Conservation (phyloP, 495 filamentous ascomycete genomes). For the Aspergillus bridgeri region DNA sequence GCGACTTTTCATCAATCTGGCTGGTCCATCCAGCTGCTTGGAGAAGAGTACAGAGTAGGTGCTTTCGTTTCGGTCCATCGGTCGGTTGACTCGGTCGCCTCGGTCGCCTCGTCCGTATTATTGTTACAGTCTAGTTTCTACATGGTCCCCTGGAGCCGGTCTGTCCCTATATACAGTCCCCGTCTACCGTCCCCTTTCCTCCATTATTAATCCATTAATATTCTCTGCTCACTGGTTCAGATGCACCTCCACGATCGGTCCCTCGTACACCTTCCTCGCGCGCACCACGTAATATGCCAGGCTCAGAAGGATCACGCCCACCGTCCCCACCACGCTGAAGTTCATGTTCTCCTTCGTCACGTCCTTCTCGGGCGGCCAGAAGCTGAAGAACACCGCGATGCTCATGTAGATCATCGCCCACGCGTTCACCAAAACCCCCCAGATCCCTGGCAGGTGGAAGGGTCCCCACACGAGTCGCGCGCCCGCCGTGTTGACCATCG, state of each 20-base stretch:
- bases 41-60: slow-evolving; percentile 38
- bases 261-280: slow-evolving; percentile 41
- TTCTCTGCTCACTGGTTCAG: neutral
- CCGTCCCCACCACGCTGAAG: slow-evolving; percentile 43
- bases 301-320: slow-evolving; percentile 39
- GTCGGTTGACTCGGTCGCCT: too few species aligned
- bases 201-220: neutral
- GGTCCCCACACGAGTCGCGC: slow-evolving; percentile 40
- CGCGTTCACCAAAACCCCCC: slow-evolving; percentile 26
- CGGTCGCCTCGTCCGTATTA: too few species aligned
- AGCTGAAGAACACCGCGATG: slow-evolving; percentile 50
- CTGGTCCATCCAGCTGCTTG: slow-evolving; percentile 33
- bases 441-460: slow-evolving; percentile 30
- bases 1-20: slow-evolving; percentile 45
- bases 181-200: too few species aligned
- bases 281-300: slow-evolving; percentile 43
- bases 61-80: neutral
- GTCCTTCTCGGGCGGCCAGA: slow-evolving; percentile 39
- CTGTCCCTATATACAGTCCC: too few species aligned
- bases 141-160: too few species aligned
- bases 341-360: slow-evolving; percentile 41
- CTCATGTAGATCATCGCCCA: slow-evolving; percentile 42
- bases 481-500: slow-evolving; percentile 25
- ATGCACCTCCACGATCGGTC: slow-evolving; percentile 42
- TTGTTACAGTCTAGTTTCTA: too few species aligned